These are phyloP conservation scores for Osmanthus fragrans DNA, from an alignment of 257 asterid genomes.

Conservation along the genomic window DNA sequence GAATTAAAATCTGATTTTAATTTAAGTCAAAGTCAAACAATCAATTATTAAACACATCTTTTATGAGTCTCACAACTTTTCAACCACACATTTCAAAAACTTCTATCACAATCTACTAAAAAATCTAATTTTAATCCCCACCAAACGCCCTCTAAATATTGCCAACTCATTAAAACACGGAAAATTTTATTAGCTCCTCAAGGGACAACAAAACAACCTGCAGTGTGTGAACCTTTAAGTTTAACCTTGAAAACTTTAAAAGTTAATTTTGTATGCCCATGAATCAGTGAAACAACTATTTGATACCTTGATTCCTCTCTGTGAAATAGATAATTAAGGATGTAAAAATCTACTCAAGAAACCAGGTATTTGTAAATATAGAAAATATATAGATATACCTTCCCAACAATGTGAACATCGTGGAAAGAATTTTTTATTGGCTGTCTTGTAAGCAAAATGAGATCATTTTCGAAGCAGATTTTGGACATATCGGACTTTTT, in stretches of 20 bases:
- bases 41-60: too few species aligned
- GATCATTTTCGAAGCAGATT: slow-evolving; percentile 81
- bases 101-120: too few species aligned
- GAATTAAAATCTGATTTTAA: too few species aligned
- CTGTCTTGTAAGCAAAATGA: slow-evolving; percentile 75
- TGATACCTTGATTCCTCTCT: slow-evolving; percentile 8
- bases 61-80: too few species aligned
- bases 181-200: neutral
- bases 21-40: too few species aligned
- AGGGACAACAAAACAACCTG: neutral
- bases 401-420: slow-evolving; percentile 84
- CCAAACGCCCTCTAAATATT: neutral
- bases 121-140: too few species aligned
- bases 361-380: slow-evolving; percentile 16
- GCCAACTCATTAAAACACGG: slow-evolving; percentile 12
- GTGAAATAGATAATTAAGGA: slow-evolving; percentile 15
- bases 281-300: slow-evolving; percentile 13
- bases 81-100: too few species aligned
- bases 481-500: slow-evolving; percentile 48
- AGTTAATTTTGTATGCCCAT: neutral
- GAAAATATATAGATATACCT: slow-evolving; percentile 47
- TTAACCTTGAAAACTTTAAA: slow-evolving; percentile 1
- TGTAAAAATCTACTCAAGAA: slow-evolving; percentile 24
- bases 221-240: slow-evolving; percentile 6
- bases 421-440: slow-evolving; percentile 52